Percentiles rank a stretch among this genome's conserved stretches.
phyloP scores from a whole-genome alignment of 1,139 yeast species.

The Hyphopichia fennica region DNA sequence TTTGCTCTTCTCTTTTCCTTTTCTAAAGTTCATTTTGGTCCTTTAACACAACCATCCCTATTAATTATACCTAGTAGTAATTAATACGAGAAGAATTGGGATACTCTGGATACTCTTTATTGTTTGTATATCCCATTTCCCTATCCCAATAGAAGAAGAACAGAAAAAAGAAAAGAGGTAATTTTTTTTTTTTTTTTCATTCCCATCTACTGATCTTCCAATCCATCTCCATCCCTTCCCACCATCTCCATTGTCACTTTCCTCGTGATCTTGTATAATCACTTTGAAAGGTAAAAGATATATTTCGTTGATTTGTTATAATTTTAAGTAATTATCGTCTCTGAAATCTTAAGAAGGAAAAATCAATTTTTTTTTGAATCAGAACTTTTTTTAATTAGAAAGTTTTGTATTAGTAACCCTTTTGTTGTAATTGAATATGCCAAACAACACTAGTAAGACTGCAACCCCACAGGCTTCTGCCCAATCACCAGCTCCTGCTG shows the following conservation, averaged over 20 bases:
- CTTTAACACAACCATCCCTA: not conserved
- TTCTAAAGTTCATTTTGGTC: not conserved
- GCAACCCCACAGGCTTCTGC: not conserved
- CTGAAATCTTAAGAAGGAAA: no score
- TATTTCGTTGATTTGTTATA: not conserved
- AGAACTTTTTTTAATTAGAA: no score
- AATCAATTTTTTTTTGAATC: no score
- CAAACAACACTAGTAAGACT: not conserved
- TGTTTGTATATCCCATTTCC: not conserved
- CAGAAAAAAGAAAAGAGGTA: not conserved
- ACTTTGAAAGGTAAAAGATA: no score
- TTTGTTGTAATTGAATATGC: not conserved
- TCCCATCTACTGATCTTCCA: not conserved
- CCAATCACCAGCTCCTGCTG: not conserved
- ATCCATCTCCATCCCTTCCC: not conserved
- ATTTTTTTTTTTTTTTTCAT: no score
- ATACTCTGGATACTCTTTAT: not conserved
- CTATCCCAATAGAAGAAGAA: not conserved
- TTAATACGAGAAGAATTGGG: slow-evolving; percentile 1
- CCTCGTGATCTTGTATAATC: not conserved
- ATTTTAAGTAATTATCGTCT: no score
- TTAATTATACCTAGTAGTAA: not conserved
- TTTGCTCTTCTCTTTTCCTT: not conserved
- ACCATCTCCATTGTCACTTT: not conserved
- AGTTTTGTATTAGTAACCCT: no score